A percentile compares a stretch with the other conserved stretches of the same genome.
Conservation (phyloP, 1,284 basidiomycete genomes). For the Thelephora terrestris region DNA sequence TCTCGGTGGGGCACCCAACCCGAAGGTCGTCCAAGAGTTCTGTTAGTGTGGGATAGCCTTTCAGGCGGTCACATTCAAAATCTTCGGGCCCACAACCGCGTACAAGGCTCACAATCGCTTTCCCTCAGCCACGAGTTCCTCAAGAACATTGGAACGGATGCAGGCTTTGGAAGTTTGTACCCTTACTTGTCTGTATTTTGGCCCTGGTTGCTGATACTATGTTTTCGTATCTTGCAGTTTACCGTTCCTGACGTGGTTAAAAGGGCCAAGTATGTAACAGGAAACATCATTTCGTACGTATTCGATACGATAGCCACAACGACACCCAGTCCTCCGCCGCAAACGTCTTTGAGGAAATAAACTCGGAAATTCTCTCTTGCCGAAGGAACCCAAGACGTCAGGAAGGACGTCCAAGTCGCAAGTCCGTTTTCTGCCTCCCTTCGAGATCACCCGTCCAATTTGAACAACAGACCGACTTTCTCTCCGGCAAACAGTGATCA, state of each 20-base stretch:
- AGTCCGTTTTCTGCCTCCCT: conserved; percentile 3
- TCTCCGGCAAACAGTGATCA: conserved; percentile 7
- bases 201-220: background rate
- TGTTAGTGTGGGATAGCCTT: too few species aligned
- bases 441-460: background rate
- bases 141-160: conserved; percentile 30
- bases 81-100: too few species aligned
- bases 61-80: too few species aligned
- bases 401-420: conserved; percentile 10
- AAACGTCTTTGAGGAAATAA: conserved; percentile 7
- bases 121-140: conserved; percentile 29
- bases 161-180: conserved; percentile 23
- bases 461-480: background rate
- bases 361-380: conserved; percentile 9
- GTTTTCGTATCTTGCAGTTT: conserved; percentile 10
- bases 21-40: too few species aligned
- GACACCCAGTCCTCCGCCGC: conserved; percentile 9
- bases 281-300: conserved; percentile 13
- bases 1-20: too few species aligned
- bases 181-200: background rate
- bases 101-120: conserved; percentile 29
- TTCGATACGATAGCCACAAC: conserved; percentile 16
- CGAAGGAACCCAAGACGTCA: conserved; percentile 7
- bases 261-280: conserved; percentile 17
- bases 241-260: conserved; percentile 14